Conservation (phyloP, 106 monocot genomes). For the Dendrobium nobile region DNA sequence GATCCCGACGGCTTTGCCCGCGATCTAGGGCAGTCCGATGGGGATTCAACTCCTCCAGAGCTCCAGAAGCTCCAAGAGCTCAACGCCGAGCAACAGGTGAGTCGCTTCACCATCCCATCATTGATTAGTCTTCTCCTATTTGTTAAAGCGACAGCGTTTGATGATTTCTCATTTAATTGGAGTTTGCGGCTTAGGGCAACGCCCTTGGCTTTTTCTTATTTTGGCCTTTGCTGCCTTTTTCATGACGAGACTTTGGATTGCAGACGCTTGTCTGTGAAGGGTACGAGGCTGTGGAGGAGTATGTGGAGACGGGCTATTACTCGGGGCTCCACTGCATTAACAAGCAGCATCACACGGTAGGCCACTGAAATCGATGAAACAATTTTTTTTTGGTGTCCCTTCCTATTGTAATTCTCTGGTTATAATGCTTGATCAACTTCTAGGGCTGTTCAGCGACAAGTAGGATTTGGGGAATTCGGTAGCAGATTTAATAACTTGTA, state of each 20-base stretch:
- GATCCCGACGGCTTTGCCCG: conserved; percentile 25
- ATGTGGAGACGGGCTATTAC: conserved; percentile 81
- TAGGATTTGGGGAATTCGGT: too few relatives aligned
- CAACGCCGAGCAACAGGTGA: conserved; percentile 48
- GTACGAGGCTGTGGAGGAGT: conserved; percentile 53
- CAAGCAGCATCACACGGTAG: conserved; percentile 87
- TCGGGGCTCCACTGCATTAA: conserved; percentile 60
- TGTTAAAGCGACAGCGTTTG: neutral
- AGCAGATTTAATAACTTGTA: too few relatives aligned
- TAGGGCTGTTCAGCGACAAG: too few relatives aligned
- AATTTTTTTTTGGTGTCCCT: neutral
- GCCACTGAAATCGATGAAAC: neutral
- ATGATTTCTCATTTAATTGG: neutral
- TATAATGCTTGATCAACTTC: too few relatives aligned
- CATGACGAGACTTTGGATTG: conserved; percentile 2
- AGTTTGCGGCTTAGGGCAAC: too few relatives aligned
- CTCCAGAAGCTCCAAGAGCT: conserved; percentile 58
- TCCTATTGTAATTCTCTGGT: too few relatives aligned
- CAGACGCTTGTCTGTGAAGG: conserved; percentile 55
- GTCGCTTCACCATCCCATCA: neutral
- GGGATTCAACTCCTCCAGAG: conserved; percentile 38
- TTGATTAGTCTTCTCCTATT: neutral
- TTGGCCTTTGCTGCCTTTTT: conserved; percentile 1
- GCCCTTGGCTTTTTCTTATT: neutral
- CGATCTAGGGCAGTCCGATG: conserved; percentile 10